Percentiles rank a stretch among this genome's conserved stretches.
These are phyloP conservation scores for Chaetomiaceae sp. DNA, from an alignment of 2,329 filamentous ascomycete genomes.

Conservation along the genomic window DNA sequence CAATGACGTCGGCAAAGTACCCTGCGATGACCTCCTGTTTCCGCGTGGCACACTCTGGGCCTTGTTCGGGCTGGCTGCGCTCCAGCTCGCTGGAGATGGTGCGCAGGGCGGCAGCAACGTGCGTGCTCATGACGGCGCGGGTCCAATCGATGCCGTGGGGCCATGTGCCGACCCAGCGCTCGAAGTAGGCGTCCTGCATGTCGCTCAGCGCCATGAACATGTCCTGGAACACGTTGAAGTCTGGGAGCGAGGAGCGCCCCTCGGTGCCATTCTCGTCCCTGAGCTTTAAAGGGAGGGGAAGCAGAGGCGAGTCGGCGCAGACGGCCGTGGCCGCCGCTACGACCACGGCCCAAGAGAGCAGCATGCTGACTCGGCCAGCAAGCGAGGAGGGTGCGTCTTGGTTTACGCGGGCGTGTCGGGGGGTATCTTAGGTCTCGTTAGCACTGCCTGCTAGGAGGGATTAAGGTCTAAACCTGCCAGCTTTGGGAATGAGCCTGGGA, in stretches of 20 bases:
- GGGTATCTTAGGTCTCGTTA: neutral
- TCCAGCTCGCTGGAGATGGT: constrained; percentile 62
- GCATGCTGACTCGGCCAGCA: constrained; percentile 10
- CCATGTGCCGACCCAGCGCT: constrained; percentile 75
- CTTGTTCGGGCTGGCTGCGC: constrained; percentile 27
- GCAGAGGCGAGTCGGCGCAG: constrained; percentile 13
- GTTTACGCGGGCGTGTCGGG: neutral
- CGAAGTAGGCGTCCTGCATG: constrained; percentile 76
- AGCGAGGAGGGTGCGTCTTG: neutral
- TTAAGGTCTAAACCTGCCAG: too few species aligned
- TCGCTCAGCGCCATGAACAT: constrained; percentile 63
- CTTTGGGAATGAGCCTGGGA: neutral
- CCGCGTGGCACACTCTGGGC: constrained; percentile 40
- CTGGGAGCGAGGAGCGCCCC: constrained; percentile 3
- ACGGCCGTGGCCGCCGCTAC: constrained; percentile 13
- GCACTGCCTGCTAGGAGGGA: neutral
- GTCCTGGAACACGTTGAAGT: constrained; percentile 37
- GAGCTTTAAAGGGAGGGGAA: neutral
- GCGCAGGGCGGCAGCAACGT: constrained; percentile 67
- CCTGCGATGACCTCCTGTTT: constrained; percentile 76
- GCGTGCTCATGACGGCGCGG: constrained; percentile 75
- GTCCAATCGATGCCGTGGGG: constrained; percentile 91
- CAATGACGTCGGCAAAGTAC: constrained; percentile 72
- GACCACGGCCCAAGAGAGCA: constrained; percentile 12
- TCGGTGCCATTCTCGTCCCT: neutral